A percentile compares a stretch with the other conserved stretches of the same genome.
Evolutionary conservation across 805 yeast species (phyloP).

Genomic region (Candida sakaeoensis): DNA sequence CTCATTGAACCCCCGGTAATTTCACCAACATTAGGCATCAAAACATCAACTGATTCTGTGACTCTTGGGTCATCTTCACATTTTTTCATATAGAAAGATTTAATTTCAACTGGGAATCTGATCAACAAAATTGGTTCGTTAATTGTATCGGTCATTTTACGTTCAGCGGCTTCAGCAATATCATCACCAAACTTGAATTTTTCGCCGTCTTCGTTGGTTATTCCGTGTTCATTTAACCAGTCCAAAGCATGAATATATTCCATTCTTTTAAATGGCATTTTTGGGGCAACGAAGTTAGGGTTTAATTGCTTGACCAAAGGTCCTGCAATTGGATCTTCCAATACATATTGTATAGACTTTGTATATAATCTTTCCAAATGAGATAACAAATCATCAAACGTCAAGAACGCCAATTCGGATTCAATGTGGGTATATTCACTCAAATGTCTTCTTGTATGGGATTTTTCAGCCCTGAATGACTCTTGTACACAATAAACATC

Average conservation of each 20-base stretch:
- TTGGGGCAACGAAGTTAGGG: slow-evolving; percentile 85
- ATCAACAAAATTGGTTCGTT: slow-evolving; percentile 89
- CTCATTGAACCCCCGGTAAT: slow-evolving; percentile 99
- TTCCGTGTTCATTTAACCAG: slow-evolving; percentile 94
- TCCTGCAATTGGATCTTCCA: slow-evolving; percentile 90
- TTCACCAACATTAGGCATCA: slow-evolving; percentile 99
- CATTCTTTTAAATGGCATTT: slow-evolving; percentile 86
- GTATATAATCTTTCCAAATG: slow-evolving; percentile 83
- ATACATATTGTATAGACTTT: slow-evolving; percentile 64
- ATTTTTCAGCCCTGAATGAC: slow-evolving; percentile 98
- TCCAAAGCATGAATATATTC: slow-evolving; percentile 85
- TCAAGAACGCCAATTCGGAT: slow-evolving; percentile 84
- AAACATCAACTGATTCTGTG: slow-evolving; percentile 96
- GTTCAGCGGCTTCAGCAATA: slow-evolving; percentile 99
- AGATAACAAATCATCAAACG: slow-evolving; percentile 78
- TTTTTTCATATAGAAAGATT: slow-evolving; percentile 96
- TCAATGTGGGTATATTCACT: slow-evolving; percentile 97
- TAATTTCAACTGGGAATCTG: slow-evolving; percentile 94
- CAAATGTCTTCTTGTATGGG: slow-evolving; percentile 97
- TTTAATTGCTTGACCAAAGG: slow-evolving; percentile 86
- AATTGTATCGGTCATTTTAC: slow-evolving; percentile 95
- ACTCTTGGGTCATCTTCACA: slow-evolving; percentile 88
- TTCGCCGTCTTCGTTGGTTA: slow-evolving; percentile 93
- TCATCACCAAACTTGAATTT: slow-evolving; percentile 96
- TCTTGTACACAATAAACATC: slow-evolving; percentile 97